Evolutionary conservation across 2,329 filamentous ascomycete species (phyloP).

Genomic region (Dactylellina haptotyla): DNA sequence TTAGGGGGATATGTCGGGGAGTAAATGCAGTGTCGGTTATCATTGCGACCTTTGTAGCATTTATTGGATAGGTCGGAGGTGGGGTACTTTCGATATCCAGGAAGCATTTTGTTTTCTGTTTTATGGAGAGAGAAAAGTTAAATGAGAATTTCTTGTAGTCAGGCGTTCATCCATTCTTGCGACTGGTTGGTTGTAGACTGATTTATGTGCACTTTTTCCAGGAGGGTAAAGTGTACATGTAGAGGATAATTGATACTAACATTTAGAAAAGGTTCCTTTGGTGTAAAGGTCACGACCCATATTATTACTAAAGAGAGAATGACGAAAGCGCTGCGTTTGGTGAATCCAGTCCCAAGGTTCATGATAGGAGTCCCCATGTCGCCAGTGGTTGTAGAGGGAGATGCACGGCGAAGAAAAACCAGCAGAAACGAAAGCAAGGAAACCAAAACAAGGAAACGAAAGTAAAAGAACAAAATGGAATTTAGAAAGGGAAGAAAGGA

Average conservation of each 20-base stretch:
- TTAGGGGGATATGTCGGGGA: conserved; percentile 61
- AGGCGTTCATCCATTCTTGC: neutral
- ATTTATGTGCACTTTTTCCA: too few relatives aligned
- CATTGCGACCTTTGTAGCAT: conserved; percentile 59
- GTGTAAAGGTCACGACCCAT: conserved; percentile 5
- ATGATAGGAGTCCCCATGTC: neutral
- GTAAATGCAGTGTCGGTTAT: conserved; percentile 62
- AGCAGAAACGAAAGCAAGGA: neutral
- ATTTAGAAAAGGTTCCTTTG: conserved; percentile 3
- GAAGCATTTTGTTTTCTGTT: conserved; percentile 15
- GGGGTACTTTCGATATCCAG: neutral
- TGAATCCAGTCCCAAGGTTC: neutral
- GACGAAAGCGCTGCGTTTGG: neutral
- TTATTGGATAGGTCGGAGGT: conserved; percentile 51
- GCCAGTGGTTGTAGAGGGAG: neutral
- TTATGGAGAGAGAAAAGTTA: neutral
- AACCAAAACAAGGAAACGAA: neutral
- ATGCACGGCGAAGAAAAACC: neutral
- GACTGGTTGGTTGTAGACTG: too few relatives aligned
- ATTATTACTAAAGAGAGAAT: neutral
- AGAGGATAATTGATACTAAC: neutral
- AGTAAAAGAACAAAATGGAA: too few relatives aligned
- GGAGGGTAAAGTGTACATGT: neutral
- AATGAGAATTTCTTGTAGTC: neutral
- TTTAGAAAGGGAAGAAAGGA: neutral